Evolutionary conservation across 2,329 filamentous ascomycete genomes (phyloP), one percentile per base, ranked within the genome.

Genomic region (Leptographium lundbergii): DNA sequence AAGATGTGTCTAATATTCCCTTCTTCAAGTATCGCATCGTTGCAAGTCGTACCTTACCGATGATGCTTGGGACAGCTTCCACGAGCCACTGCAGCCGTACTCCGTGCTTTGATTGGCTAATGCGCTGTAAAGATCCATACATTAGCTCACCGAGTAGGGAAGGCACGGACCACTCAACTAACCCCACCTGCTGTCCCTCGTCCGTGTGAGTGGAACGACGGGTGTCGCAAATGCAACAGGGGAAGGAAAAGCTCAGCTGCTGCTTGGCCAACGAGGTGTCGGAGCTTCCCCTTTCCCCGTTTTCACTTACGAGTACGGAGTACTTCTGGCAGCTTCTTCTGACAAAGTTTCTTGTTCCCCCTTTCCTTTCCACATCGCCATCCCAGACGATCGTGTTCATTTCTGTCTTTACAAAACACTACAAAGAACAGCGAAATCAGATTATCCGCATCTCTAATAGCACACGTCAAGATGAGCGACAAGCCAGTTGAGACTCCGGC

Each of bases 401-500:
- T 45, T 24, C 39, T 55, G 14, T 55, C 14, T n/a, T 24, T 6
- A 17, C 19, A 25, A 34, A 36, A 53, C 19, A n/a, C 27, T 13
- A 6, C 19, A 32, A 6, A n/a, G 42, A 25, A 39, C 29, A 22
- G 17, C 14, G 29, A 42, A 22, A 29, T 10, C 29, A 54, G 9
- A 34, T 9, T 34, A 9, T 9, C 9, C 9, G 10, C 32, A 34
- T 34, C 32, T 34, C n/a, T 1, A 14, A 29, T 24, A 22, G 32
- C 27, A 53, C 7, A 19, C 29, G 5, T 5, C 56, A 64, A 45
- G 48, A 64, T 64, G 63, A 58, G 57, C 57, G 58, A 60, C 53
- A 62, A 62, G 60, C 58, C 60, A 11, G 59, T 63, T 42, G 61
- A 64, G 27, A 57, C 60, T 7, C 32, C 55, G n/a, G 50, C 60